A percentile compares a stretch with the other conserved stretches of the same genome.
Conservation (phyloP, 345 rosid genomes). For the Toxicodendron radicans region DNA sequence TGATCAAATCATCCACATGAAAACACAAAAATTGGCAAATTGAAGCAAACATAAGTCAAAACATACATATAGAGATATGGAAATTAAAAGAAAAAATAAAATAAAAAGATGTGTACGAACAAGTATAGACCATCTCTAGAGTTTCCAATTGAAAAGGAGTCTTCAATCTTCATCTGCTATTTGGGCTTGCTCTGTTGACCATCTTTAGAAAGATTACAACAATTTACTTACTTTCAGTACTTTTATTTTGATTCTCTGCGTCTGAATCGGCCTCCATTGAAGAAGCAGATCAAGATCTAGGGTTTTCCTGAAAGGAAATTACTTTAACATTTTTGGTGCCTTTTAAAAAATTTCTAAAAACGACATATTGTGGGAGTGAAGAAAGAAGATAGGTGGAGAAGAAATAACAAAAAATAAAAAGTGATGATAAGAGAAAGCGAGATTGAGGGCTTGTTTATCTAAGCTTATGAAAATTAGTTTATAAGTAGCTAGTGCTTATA, state of each 20-base stretch:
- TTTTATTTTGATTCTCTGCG: constrained; percentile 47
- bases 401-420: constrained; percentile 17
- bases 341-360: constrained; percentile 10
- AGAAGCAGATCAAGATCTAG: constrained; percentile 21
- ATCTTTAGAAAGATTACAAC: constrained; percentile 36
- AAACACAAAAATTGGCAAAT: background rate
- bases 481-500: too few species aligned
- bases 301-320: constrained; percentile 24
- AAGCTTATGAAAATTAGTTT: too few species aligned
- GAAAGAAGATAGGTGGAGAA: constrained; percentile 22
- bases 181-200: constrained; percentile 66
- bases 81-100: background rate
- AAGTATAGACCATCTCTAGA: constrained; percentile 80
- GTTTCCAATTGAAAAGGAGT: constrained; percentile 91
- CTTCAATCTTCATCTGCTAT: constrained; percentile 99
- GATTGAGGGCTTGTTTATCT: too few species aligned
- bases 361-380: constrained; percentile 41
- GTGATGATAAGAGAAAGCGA: constrained; percentile 4
- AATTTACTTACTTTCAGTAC: constrained; percentile 18
- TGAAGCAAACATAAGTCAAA: background rate
- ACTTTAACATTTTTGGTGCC: background rate
- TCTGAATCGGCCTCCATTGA: constrained; percentile 66
- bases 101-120: constrained; percentile 27
- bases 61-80: too few species aligned
- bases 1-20: background rate